A percentile compares a stretch with the other conserved stretches of the same genome.
phyloP scores from a whole-genome alignment of 768 basidiomycete species.

The Hortiboletus campestris region DNA sequence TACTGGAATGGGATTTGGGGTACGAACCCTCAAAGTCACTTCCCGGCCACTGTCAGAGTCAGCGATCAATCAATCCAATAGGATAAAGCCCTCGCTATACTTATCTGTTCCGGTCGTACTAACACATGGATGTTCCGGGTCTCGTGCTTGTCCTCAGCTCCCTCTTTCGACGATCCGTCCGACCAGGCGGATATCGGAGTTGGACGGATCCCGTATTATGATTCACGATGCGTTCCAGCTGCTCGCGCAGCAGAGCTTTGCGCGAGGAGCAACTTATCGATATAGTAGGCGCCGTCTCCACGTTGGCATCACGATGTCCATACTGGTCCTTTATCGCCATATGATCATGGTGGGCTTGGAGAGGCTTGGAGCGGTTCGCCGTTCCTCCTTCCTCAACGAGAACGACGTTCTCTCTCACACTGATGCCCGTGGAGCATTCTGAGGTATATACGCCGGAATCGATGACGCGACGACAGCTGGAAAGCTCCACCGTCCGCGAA shows the following conservation, averaged over 20 bases:
- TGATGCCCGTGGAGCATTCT: not conserved
- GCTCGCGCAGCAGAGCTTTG: not conserved
- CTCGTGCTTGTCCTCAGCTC: not conserved
- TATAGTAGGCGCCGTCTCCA: not conserved
- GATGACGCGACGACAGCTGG: slow-evolving; percentile 2
- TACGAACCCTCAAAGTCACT: slow-evolving; percentile 3
- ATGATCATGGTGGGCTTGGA: not conserved
- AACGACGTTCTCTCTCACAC: not conserved
- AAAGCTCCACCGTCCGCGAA: not conserved
- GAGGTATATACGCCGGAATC: not conserved
- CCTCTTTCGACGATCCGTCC: not conserved
- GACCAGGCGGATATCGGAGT: slow-evolving; percentile 10
- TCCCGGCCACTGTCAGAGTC: not conserved
- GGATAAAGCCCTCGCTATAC: slow-evolving; percentile 10
- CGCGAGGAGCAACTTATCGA: not conserved
- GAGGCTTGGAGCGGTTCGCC: not conserved
- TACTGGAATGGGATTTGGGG: slow-evolving; percentile 10
- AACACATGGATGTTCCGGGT: not conserved
- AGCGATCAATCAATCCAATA: slow-evolving; percentile 1
- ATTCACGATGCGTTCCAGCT: not conserved
- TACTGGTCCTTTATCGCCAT: not conserved
- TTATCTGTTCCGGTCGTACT: not conserved
- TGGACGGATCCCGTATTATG: slow-evolving; percentile 3
- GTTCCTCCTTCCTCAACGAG: not conserved
- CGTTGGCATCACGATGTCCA: not conserved